A percentile compares a stretch with the other conserved stretches of the same genome.
Evolutionary conservation across 257 asterid species (phyloP).

Genomic region (Ilex asprella): DNA sequence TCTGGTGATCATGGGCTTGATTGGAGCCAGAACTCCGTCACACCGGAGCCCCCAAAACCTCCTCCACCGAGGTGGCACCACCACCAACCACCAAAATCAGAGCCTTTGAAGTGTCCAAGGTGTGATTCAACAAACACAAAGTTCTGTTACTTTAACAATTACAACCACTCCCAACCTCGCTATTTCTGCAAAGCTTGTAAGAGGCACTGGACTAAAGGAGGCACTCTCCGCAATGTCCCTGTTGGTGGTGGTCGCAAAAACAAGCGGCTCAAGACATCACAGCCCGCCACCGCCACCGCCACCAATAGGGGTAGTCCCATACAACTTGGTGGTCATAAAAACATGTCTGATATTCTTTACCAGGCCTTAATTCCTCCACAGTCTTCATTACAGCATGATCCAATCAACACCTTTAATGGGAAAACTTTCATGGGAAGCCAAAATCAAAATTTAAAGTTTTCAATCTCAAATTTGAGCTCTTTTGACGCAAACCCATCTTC

Average conservation of each 20-base stretch:
- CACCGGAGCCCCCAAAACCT: slow-evolving; percentile 29
- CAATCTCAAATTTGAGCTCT: slow-evolving; percentile 24
- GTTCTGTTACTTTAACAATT: slow-evolving; percentile 77
- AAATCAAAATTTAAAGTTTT: slow-evolving; percentile 17
- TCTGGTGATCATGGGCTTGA: slow-evolving; percentile 27
- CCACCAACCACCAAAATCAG: slow-evolving; percentile 20
- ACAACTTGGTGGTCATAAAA: too few species aligned
- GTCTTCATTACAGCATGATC: too few species aligned
- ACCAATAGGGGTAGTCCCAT: not conserved
- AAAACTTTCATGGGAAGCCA: not conserved
- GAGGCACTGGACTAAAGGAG: slow-evolving; percentile 83
- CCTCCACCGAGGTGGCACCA: slow-evolving; percentile 22
- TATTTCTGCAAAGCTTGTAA: slow-evolving; percentile 72
- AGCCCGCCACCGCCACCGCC: slow-evolving; percentile 4
- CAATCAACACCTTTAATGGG: not conserved
- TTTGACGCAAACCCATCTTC: slow-evolving; percentile 23
- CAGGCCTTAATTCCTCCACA: too few species aligned
- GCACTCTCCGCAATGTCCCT: slow-evolving; percentile 68
- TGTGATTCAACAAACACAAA: slow-evolving; percentile 54
- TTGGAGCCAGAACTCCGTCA: slow-evolving; percentile 25
- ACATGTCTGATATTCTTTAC: too few species aligned
- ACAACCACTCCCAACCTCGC: slow-evolving; percentile 69
- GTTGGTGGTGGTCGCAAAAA: slow-evolving; percentile 68
- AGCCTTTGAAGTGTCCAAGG: slow-evolving; percentile 58
- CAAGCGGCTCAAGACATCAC: slow-evolving; percentile 44